These are phyloP conservation scores for Leptomonas pyrrhocoris DNA, from an alignment of 208 protist genomes.

Conservation along the genomic window DNA sequence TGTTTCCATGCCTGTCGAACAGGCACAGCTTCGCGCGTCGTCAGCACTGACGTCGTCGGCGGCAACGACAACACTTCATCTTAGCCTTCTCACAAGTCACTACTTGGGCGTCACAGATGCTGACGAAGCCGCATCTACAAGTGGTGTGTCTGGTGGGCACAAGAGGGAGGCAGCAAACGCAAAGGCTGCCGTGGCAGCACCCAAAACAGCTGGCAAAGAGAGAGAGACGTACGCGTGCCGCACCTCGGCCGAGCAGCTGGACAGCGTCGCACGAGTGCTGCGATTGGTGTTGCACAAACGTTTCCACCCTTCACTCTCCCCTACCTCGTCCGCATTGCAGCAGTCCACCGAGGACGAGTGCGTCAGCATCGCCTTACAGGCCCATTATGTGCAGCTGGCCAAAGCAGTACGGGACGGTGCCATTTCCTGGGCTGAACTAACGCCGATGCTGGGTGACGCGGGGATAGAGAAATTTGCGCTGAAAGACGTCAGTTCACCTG, in stretches of 20 bases:
- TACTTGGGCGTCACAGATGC: slow-evolving; percentile 4
- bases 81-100: slow-evolving; percentile 32
- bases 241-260: slow-evolving; percentile 28
- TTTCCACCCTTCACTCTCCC: not conserved
- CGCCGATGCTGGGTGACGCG: not conserved
- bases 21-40: no score
- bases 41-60: not conserved
- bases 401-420: slow-evolving; percentile 31
- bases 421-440: slow-evolving; percentile 16
- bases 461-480: not conserved
- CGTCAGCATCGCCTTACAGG: not conserved
- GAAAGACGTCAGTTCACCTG: not conserved
- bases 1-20: no score
- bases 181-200: not conserved
- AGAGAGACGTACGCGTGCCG: slow-evolving; percentile 18
- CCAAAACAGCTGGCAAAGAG: slow-evolving; percentile 16
- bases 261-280: slow-evolving; percentile 32
- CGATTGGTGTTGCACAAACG: slow-evolving; percentile 8
- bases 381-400: slow-evolving; percentile 13
- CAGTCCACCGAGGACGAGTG: not conserved
- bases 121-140: slow-evolving; percentile 12
- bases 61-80: slow-evolving; percentile 22
- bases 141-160: not conserved
- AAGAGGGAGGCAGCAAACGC: slow-evolving; percentile 7
- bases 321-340: no score